A percentile compares a stretch with the other conserved stretches of the same genome.
Evolutionary conservation across 805 yeast species (phyloP).

Genomic region (Teunomyces gatunensis): DNA sequence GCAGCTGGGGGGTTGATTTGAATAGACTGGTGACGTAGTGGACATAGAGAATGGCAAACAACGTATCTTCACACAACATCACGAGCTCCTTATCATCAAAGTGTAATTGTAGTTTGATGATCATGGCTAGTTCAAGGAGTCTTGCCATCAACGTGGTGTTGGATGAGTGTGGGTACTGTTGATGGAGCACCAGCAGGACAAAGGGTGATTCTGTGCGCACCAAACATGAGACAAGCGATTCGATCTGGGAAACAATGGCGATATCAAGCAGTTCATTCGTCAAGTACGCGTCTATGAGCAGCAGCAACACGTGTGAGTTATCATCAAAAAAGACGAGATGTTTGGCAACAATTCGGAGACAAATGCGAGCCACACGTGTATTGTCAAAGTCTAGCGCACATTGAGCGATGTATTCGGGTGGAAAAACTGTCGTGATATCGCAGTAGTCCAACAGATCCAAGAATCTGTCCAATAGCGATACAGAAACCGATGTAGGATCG

Average conservation of each 20-base stretch:
- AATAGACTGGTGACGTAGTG: conserved; percentile 24
- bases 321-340: conserved; percentile 1
- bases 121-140: conserved; percentile 7
- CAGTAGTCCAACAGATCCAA: conserved; percentile 11
- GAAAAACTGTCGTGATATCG: conserved; percentile 14
- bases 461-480: conserved; percentile 14
- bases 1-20: not conserved
- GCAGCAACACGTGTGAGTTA: not conserved
- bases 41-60: conserved; percentile 22
- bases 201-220: not conserved
- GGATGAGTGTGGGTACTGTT: not conserved
- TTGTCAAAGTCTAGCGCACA: not conserved
- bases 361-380: not conserved
- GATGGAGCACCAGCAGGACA: not conserved
- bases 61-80: conserved; percentile 17
- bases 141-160: conserved; percentile 19
- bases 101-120: conserved; percentile 2
- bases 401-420: conserved; percentile 8
- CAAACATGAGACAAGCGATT: conserved; percentile 2
- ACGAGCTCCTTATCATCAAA: conserved; percentile 14
- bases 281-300: conserved; percentile 6
- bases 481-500: conserved; percentile 12
- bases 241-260: conserved; percentile 9
- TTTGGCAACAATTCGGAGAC: conserved; percentile 1
- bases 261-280: conserved; percentile 4